Base-by-base conservation (phyloP, 805 yeast species). In the Ascoidea rubescens region DNA sequence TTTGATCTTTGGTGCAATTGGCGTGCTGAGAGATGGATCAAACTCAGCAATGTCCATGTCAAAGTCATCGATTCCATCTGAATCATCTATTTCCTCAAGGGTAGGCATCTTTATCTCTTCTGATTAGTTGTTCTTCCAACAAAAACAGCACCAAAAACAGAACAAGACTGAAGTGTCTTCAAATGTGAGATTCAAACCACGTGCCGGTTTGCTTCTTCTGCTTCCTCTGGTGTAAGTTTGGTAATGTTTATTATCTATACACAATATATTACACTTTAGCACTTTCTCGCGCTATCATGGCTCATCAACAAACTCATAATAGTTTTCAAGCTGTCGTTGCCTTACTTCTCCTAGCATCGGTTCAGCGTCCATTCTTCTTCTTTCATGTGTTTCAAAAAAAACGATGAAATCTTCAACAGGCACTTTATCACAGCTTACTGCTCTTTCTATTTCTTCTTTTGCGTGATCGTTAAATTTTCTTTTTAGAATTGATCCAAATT, bases 11-110 rank as follows among this genome's bases (percentile, higher is more conserved):
- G 89, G 88, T 1, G 90, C 90, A 28, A 84, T 67, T 5, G 91
- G 86, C 0, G 91, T 82, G 46, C 66, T 73, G 56, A 84, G 67
- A 45, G 68, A 65, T 30, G 83, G 89, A 66, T 89, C 97, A 57
- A 88, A 84, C 69, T 91, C 95, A 4, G 95, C 95, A 31, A 90
- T 72, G 67, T 90, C 96, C 86, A 87, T 84, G 60, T 91, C 96
- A 80, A 88, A 73, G 69, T 89, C 82, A 63, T 90, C 97, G 67
- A 91, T 80, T 60, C 84, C 90, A 57, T 87, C 95, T 61, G 80
- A 85, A 64, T 84, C 89, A 53, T 71, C 73, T 53, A 85, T 80
- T 59, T 84, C 90, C 64, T 85, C 95, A 52, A 85, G 64, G 42
- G 70, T 71, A 10, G 95, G 93, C 82, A 80, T 81, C 47, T 62